Evolutionary conservation across 2,329 filamentous ascomycete genomes (phyloP).

Genomic region (Ophiostoma sp.): DNA sequence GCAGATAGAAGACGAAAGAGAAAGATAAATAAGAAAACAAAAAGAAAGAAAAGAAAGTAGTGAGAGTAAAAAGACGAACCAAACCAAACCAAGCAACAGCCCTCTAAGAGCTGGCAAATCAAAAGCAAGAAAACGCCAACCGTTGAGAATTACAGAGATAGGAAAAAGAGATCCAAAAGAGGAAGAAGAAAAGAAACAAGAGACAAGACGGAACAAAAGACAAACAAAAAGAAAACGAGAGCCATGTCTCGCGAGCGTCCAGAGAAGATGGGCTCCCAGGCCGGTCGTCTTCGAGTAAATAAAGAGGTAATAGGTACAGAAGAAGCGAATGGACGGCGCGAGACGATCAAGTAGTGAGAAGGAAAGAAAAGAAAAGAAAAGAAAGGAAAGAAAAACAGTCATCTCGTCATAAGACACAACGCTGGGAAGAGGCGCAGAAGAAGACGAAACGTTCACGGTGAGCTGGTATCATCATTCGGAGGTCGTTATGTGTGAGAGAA

Average conservation of each 20-base stretch:
- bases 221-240: background rate
- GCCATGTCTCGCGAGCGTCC: background rate
- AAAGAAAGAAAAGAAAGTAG: background rate
- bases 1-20: no score
- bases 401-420: constrained; percentile 1
- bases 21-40: background rate
- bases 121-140: constrained; percentile 13
- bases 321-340: constrained; percentile 18
- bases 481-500: background rate
- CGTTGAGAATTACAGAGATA: constrained; percentile 14
- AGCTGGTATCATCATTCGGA: background rate
- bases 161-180: constrained; percentile 7
- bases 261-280: constrained; percentile 7
- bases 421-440: background rate
- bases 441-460: background rate
- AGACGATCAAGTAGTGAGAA: background rate
- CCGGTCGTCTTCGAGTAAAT: constrained; percentile 2
- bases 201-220: constrained; percentile 3
- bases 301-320: constrained; percentile 17
- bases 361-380: background rate
- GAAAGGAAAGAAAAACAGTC: background rate
- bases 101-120: constrained; percentile 7
- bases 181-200: background rate
- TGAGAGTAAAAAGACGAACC: background rate
- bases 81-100: constrained; percentile 16